phyloP scores from a whole-genome alignment of 2,329 filamentous ascomycete genomes.

The Berkeleyomyces rouxiae region DNA sequence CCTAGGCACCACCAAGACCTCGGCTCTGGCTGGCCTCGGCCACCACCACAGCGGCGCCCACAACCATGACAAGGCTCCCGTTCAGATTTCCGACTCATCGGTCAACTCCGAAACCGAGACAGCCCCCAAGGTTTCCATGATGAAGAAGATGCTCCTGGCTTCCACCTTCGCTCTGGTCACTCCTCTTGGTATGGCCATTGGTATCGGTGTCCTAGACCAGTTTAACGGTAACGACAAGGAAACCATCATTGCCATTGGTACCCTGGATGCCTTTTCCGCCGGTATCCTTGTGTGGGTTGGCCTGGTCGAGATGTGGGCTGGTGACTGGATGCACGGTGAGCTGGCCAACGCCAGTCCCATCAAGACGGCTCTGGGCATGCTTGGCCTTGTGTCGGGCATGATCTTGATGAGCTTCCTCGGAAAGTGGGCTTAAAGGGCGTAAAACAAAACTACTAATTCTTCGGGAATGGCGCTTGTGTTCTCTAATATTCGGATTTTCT shows the following conservation, averaged over 20 bases:
- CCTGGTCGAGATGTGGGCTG: slow-evolving; percentile 63
- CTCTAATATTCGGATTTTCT: neutral
- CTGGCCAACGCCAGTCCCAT: slow-evolving; percentile 33
- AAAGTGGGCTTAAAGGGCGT: slow-evolving; percentile 45
- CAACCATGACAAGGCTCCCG: neutral
- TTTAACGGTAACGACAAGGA: slow-evolving; percentile 59
- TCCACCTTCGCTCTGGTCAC: slow-evolving; percentile 52
- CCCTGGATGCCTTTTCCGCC: slow-evolving; percentile 55
- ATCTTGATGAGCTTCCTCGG: slow-evolving; percentile 55
- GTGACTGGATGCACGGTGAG: slow-evolving; percentile 52
- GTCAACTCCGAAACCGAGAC: slow-evolving; percentile 6
- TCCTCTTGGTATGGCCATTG: slow-evolving; percentile 65
- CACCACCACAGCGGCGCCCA: slow-evolving; percentile 15
- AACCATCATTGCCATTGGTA: slow-evolving; percentile 56
- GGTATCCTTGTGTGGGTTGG: slow-evolving; percentile 69
- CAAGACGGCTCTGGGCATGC: slow-evolving; percentile 32
- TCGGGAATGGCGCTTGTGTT: neutral
- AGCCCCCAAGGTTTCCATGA: slow-evolving; percentile 21
- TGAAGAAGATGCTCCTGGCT: slow-evolving; percentile 44
- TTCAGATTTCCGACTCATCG: neutral
- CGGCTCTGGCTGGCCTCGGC: slow-evolving; percentile 15
- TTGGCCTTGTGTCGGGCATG: slow-evolving; percentile 44
- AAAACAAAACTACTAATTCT: neutral
- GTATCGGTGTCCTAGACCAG: slow-evolving; percentile 49
- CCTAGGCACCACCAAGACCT: slow-evolving; percentile 24